These are phyloP conservation scores for Pyrenophora seminiperda DNA, from an alignment of 2,329 filamentous ascomycete genomes.

Conservation along the genomic window DNA sequence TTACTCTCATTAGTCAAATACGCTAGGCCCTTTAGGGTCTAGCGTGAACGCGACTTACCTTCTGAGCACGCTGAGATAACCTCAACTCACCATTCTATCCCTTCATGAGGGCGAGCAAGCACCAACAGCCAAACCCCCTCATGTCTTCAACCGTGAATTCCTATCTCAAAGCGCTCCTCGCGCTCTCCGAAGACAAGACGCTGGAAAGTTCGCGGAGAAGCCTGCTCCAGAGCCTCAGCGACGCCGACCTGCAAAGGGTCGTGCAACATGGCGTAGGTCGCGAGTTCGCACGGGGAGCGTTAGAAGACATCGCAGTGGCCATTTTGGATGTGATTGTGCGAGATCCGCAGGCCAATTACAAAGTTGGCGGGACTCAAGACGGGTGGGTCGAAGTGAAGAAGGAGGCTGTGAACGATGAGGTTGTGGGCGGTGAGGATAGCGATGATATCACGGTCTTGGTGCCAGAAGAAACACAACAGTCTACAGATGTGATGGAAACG, in stretches of 20 bases:
- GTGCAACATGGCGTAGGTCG: background rate
- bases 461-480: no score
- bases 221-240: background rate
- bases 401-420: no score
- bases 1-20: no score
- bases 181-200: background rate
- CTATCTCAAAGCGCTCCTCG: constrained; percentile 1
- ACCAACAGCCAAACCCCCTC: no score
- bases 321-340: background rate
- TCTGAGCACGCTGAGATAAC: no score
- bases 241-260: background rate
- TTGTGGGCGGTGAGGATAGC: background rate
- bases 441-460: no score
- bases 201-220: background rate
- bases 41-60: no score
- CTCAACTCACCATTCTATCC: no score
- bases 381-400: background rate
- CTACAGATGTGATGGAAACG: no score
- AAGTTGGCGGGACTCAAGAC: no score
- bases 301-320: background rate
- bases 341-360: background rate
- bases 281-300: background rate
- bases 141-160: background rate
- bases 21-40: no score
- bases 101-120: no score